Base-by-base conservation (phyloP, 169 alveolate genomes). In the Plasmodium vivax region DNA sequence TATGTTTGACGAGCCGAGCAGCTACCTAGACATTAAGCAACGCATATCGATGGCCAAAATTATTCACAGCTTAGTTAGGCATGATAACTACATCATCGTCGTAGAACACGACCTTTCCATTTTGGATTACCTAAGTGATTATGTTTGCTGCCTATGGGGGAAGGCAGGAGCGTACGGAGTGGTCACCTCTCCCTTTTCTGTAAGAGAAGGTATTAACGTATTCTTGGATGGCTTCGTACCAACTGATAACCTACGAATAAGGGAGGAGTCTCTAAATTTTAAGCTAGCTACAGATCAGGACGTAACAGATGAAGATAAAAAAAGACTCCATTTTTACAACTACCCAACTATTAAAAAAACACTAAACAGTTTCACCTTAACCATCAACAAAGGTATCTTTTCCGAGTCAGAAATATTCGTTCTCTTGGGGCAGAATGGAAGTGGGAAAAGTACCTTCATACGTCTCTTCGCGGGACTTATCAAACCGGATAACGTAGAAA, bases 71-170 rank as follows among this genome's bases (percentile, higher is more conserved):
- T 93, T 98, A 27, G 96, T 98, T 23, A 85, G 95, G 16, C 98
- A 97, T 73, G 99, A 99, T 84, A 98, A 98, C 91, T 99, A 99
- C 95, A 98, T 99, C 32, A 98, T 99, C 58, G 99, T 98, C 72
- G 99, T 98, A 2, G 99, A 99, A 97, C 99, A 99, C 97, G 99
- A 99, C 95, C 97, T 99, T 84, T 98, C 99, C n/a, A 99, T 99
- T 51, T 96, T 99, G 84, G 99, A 99, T 96, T 99, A 99, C 95
- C 95, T 99, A 83, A 98, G 99, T 36, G 99, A 99, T 96, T 98
- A 97, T 96, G 98, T 99, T 23, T 99, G 99, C 94, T 99, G 99
- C 82, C 98, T 99, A 75, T 99, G 99, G 99, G 99, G 99, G 27
- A 96, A 96, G 84, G 99, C 99, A 30, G 99, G 99, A 34, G 99